These are phyloP conservation scores for Galerina sulciceps DNA, from an alignment of 768 basidiomycete species.

Conservation along the genomic window DNA sequence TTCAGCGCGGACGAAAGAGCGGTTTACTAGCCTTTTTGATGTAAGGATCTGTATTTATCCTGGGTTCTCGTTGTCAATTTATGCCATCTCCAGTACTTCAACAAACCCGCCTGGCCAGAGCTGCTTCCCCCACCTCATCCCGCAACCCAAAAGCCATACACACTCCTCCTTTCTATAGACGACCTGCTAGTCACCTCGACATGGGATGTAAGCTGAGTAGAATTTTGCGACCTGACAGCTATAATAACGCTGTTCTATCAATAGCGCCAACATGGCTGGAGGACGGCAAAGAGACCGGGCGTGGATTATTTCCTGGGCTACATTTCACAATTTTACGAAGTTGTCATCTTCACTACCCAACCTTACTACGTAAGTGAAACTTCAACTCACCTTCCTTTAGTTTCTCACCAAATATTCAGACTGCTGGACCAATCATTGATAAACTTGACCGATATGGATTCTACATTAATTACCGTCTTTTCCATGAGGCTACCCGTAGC, in stretches of 20 bases:
- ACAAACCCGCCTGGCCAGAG: constrained; percentile 92
- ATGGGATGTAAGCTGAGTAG: constrained; percentile 83
- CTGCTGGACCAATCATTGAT: constrained; percentile 85
- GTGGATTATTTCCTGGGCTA: constrained; percentile 98
- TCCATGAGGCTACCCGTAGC: constrained; percentile 88
- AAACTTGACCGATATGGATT: constrained; percentile 94
- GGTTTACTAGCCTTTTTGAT: constrained; percentile 70
- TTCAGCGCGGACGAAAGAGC: constrained; percentile 65
- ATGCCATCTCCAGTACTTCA: constrained; percentile 68
- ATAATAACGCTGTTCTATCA: neutral
- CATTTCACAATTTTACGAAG: constrained; percentile 96
- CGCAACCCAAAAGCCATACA: constrained; percentile 86
- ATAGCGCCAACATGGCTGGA: constrained; percentile 93
- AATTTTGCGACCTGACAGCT: neutral
- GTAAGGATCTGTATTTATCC: constrained; percentile 43
- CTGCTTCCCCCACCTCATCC: constrained; percentile 88
- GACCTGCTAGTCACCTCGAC: constrained; percentile 89
- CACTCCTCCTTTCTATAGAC: constrained; percentile 88
- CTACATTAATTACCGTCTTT: constrained; percentile 88
- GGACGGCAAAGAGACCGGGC: constrained; percentile 96
- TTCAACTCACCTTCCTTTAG: neutral
- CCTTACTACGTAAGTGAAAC: constrained; percentile 74
- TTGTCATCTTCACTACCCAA: constrained; percentile 94
- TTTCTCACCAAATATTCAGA: constrained; percentile 48
- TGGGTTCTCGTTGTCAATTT: neutral